phyloP scores from a whole-genome alignment of 768 basidiomycete genomes.

The Neoboletus magnificus region DNA sequence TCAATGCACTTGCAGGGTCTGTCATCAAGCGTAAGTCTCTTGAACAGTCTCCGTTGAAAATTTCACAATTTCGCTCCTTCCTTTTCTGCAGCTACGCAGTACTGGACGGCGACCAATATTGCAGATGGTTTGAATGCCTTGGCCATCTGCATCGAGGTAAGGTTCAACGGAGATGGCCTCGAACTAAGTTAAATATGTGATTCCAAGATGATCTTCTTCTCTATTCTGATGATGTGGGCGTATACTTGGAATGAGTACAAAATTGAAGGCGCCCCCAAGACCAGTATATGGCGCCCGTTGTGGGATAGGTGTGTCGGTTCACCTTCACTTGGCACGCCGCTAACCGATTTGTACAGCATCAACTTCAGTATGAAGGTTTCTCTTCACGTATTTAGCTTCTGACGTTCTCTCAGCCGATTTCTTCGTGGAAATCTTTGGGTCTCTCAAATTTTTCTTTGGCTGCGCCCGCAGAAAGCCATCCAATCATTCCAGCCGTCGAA shows the following conservation, averaged over 20 bases:
- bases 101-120: constrained; percentile 84
- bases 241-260: constrained; percentile 71
- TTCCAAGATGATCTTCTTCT: constrained; percentile 78
- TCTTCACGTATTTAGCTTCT: constrained; percentile 1
- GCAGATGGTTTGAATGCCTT: constrained; percentile 82
- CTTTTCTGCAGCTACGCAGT: constrained; percentile 53
- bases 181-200: constrained; percentile 1
- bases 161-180: neutral
- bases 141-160: constrained; percentile 78
- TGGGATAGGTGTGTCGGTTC: constrained; percentile 49
- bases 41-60: neutral
- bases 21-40: constrained; percentile 58
- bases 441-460: constrained; percentile 59
- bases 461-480: constrained; percentile 33
- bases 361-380: constrained; percentile 39
- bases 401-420: constrained; percentile 54
- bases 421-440: constrained; percentile 55
- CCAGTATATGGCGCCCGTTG: constrained; percentile 65
- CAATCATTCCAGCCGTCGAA: constrained; percentile 18
- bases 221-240: constrained; percentile 78
- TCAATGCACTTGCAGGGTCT: constrained; percentile 58
- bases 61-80: neutral
- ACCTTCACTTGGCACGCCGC: neutral
- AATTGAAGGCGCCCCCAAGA: constrained; percentile 40
- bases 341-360: constrained; percentile 33